Conservation (phyloP, 164 flowering plant genomes). For the Vitis rupestris region DNA sequence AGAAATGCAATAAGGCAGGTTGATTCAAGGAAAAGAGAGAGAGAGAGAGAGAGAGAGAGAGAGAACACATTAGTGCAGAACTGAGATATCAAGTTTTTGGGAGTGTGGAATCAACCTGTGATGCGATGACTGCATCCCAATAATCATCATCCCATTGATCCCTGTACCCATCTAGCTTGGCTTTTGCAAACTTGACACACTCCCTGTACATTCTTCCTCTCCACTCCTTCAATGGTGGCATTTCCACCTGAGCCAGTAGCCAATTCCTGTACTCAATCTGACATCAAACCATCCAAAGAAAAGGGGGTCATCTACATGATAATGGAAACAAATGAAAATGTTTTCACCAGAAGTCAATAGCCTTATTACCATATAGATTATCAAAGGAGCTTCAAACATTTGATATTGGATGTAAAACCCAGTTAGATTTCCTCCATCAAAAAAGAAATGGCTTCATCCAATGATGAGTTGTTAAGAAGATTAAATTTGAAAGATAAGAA, state of each 20-base stretch:
- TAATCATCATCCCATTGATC: too few relatives aligned
- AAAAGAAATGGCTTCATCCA: neutral
- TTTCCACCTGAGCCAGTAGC: neutral
- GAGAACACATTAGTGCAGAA: too few relatives aligned
- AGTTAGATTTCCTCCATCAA: neutral
- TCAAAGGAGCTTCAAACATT: too few relatives aligned
- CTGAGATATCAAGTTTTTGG: too few relatives aligned
- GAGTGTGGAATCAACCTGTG: too few relatives aligned
- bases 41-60: too few relatives aligned
- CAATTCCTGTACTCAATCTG: slow-evolving; percentile 3
- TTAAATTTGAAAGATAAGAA: neutral
- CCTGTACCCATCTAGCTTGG: too few relatives aligned
- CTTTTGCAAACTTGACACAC: too few relatives aligned
- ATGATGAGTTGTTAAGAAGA: neutral
- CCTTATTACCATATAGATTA: neutral
- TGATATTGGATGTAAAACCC: too few relatives aligned
- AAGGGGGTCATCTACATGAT: neutral
- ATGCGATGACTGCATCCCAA: too few relatives aligned
- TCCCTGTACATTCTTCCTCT: neutral
- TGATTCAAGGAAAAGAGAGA: too few relatives aligned
- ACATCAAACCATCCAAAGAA: neutral
- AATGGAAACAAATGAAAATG: neutral
- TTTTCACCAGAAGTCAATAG: neutral
- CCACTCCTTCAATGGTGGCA: slow-evolving; percentile 15
- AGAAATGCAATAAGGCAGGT: too few relatives aligned